A percentile compares a stretch with the other conserved stretches of the same genome.
phyloP scores from a whole-genome alignment of 164 flowering plant species.

The Vitis vinifera region ASM3070453v1 NC_081820.1:24160001-24160500 shows the following conservation, averaged over 20 bases:
- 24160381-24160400: constrained; percentile 39
- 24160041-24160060: constrained; percentile 22
- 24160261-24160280: constrained; percentile 58
- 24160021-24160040: not conserved
- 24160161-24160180: constrained; percentile 33
- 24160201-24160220: constrained; percentile 42
- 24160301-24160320: constrained; percentile 77
- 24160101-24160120: constrained; percentile 48
- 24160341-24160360: constrained; percentile 43
- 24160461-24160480: not conserved
- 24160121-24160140: constrained; percentile 20
- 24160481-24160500: not conserved
- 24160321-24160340: constrained; percentile 53
- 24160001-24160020: constrained; percentile 65
- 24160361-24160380: constrained; percentile 55
- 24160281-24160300: constrained; percentile 86
- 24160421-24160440: constrained; percentile 72
- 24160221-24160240: constrained; percentile 50
- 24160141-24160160: not conserved
- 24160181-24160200: constrained; percentile 40
- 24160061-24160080: constrained; percentile 61
- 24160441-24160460: constrained; percentile 42
- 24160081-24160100: constrained; percentile 63
- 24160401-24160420: constrained; percentile 71
- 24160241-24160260: constrained; percentile 38